Conservation (phyloP, 1,284 basidiomycete species). For the Salmacisia buchloeana region DNA sequence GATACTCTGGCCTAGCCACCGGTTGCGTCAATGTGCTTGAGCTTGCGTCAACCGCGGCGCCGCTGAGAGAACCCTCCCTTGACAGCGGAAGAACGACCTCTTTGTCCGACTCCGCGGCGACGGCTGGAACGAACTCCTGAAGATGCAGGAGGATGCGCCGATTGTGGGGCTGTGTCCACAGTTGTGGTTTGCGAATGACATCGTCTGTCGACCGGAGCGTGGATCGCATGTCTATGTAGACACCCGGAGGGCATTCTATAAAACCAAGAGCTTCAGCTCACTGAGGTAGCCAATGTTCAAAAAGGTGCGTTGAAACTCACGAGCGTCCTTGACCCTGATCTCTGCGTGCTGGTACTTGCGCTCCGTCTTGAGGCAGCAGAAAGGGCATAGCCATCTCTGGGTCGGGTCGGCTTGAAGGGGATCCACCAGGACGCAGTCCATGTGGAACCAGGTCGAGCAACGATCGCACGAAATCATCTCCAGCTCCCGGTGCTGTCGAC, state of each 20-base stretch:
- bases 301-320: slow-evolving; percentile 2
- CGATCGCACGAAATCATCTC: slow-evolving; percentile 49
- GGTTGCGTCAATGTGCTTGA: neutral
- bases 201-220: slow-evolving; percentile 38
- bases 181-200: slow-evolving; percentile 41
- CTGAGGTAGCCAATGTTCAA: neutral
- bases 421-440: slow-evolving; percentile 39
- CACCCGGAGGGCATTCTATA: neutral
- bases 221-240: slow-evolving; percentile 38
- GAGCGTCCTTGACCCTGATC: slow-evolving; percentile 41
- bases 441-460: slow-evolving; percentile 49
- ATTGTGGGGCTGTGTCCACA: slow-evolving; percentile 28
- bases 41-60: slow-evolving; percentile 10
- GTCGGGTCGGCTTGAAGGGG: slow-evolving; percentile 29
- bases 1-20: neutral
- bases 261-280: neutral
- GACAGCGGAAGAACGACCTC: slow-evolving; percentile 14
- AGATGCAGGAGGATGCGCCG: slow-evolving; percentile 43
- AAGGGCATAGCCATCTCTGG: slow-evolving; percentile 45
- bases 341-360: slow-evolving; percentile 44
- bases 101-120: slow-evolving; percentile 24
- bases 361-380: slow-evolving; percentile 49
- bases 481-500: slow-evolving; percentile 36
- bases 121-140: slow-evolving; percentile 43
- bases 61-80: slow-evolving; percentile 21